phyloP scores from a whole-genome alignment of 1,284 basidiomycete genomes.

The Ustilago tritici region DNA sequence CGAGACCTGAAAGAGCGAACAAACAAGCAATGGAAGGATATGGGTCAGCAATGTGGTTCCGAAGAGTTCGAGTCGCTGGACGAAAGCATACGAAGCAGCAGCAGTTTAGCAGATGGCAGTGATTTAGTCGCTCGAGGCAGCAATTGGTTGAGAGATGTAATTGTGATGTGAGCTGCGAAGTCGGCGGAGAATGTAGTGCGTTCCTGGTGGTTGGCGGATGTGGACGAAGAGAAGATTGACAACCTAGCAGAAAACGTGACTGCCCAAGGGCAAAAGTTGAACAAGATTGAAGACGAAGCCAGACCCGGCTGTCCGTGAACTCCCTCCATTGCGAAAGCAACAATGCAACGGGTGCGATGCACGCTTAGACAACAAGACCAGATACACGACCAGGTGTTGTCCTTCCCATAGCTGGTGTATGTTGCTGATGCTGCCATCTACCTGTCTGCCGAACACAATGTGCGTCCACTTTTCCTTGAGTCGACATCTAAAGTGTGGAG shows the following conservation, averaged over 20 bases:
- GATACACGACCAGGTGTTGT: no score
- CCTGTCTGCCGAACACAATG: no score
- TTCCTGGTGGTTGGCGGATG: background rate
- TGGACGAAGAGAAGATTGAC: background rate
- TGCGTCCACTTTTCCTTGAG: no score
- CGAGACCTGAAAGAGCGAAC: constrained; percentile 77
- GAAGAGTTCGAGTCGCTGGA: background rate
- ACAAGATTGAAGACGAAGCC: background rate
- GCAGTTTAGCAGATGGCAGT: background rate
- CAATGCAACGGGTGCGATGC: no score
- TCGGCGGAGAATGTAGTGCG: background rate
- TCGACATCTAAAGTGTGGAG: no score
- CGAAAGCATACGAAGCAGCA: background rate
- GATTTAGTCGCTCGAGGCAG: background rate
- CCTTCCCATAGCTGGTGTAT: no score
- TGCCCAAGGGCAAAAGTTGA: background rate
- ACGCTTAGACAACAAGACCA: no score
- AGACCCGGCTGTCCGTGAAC: no score
- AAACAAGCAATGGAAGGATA: background rate
- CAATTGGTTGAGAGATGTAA: background rate
- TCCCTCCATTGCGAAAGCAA: no score
- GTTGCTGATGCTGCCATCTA: no score
- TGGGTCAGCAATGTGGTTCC: constrained; percentile 13
- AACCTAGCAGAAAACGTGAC: background rate
- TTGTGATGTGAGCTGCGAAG: background rate